Percentiles rank a stretch among this genome's conserved stretches.
Evolutionary conservation across 495 filamentous ascomycete species (phyloP).

Genomic region (Polyplosphaeria fusca): DNA sequence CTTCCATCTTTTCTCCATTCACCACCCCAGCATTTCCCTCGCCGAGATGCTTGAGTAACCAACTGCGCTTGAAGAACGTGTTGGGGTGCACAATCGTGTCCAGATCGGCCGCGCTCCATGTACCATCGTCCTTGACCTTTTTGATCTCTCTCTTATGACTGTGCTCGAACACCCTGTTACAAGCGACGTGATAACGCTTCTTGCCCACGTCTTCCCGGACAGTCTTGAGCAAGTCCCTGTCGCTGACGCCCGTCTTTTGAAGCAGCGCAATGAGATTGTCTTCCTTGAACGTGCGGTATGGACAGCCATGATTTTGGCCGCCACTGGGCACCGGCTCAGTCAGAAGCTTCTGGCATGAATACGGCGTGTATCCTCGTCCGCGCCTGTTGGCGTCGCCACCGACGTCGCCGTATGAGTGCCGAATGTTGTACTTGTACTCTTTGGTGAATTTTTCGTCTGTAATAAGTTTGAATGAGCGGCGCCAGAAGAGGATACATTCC

Average conservation of each 20-base stretch:
- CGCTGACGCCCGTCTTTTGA: constrained; percentile 70
- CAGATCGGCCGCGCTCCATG: constrained; percentile 73
- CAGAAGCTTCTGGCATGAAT: constrained; percentile 91
- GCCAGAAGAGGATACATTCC: constrained; percentile 94
- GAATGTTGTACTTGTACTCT: constrained; percentile 94
- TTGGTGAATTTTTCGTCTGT: constrained; percentile 93
- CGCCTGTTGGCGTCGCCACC: constrained; percentile 87
- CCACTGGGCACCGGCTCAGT: constrained; percentile 77
- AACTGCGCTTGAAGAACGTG: constrained; percentile 94
- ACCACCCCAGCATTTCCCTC: constrained; percentile 37
- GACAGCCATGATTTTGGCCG: constrained; percentile 89
- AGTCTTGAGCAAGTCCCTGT: constrained; percentile 70
- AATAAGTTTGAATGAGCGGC: constrained; percentile 72
- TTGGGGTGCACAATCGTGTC: constrained; percentile 98
- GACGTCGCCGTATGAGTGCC: constrained; percentile 90
- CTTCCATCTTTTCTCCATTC: constrained; percentile 26
- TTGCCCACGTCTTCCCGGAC: constrained; percentile 87
- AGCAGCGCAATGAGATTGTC: constrained; percentile 80
- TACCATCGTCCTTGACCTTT: constrained; percentile 75
- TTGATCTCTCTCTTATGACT: constrained; percentile 83
- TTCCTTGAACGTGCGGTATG: constrained; percentile 83
- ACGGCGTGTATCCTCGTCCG: constrained; percentile 80
- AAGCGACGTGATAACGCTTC: constrained; percentile 90
- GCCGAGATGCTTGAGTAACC: constrained; percentile 72
- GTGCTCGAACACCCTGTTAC: constrained; percentile 92